Percentiles rank a stretch among this genome's conserved stretches.
These are phyloP conservation scores for Aegilops tauschii DNA, from an alignment of 176 grass and related monocot species.

Conservation along the genomic window DNA sequence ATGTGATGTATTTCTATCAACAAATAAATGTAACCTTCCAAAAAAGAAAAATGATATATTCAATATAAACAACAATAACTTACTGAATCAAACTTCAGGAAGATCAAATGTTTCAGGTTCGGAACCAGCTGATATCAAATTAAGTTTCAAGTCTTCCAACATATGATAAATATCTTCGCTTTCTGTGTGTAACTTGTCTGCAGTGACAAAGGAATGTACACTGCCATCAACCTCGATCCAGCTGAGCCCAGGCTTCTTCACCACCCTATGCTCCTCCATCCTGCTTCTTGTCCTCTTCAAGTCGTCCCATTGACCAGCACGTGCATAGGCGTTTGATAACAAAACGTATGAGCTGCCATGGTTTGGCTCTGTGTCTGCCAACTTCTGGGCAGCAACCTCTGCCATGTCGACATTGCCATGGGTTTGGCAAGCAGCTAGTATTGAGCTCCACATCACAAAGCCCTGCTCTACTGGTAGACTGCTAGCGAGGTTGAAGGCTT, in stretches of 20 bases:
- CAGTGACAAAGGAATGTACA: slow-evolving; percentile 48
- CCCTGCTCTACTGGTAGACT: slow-evolving; percentile 33
- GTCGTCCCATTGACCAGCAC: slow-evolving; percentile 45
- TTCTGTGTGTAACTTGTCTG: slow-evolving; percentile 38
- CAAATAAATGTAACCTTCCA: neutral
- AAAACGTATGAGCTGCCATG: slow-evolving; percentile 52
- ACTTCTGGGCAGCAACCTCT: slow-evolving; percentile 35
- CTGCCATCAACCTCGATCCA: slow-evolving; percentile 51
- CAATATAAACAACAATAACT: neutral
- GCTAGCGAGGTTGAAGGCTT: slow-evolving; percentile 35
- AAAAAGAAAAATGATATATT: neutral
- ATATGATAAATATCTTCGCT: slow-evolving; percentile 42
- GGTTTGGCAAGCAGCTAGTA: slow-evolving; percentile 46
- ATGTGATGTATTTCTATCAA: slow-evolving; percentile 6
- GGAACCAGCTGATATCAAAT: slow-evolving; percentile 33
- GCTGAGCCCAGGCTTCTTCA: slow-evolving; percentile 47
- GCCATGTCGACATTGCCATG: slow-evolving; percentile 53
- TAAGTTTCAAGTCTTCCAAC: slow-evolving; percentile 42
- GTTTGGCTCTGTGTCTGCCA: slow-evolving; percentile 11
- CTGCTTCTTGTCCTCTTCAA: slow-evolving; percentile 43
- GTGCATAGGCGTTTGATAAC: slow-evolving; percentile 48
- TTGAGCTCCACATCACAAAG: slow-evolving; percentile 54
- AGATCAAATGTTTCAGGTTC: slow-evolving; percentile 23
- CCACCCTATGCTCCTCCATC: slow-evolving; percentile 33
- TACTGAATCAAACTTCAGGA: slow-evolving; percentile 19